Base-by-base conservation (phyloP, 2,329 filamentous ascomycete genomes). In the Magnaporthiopsis rhizophila region DNA sequence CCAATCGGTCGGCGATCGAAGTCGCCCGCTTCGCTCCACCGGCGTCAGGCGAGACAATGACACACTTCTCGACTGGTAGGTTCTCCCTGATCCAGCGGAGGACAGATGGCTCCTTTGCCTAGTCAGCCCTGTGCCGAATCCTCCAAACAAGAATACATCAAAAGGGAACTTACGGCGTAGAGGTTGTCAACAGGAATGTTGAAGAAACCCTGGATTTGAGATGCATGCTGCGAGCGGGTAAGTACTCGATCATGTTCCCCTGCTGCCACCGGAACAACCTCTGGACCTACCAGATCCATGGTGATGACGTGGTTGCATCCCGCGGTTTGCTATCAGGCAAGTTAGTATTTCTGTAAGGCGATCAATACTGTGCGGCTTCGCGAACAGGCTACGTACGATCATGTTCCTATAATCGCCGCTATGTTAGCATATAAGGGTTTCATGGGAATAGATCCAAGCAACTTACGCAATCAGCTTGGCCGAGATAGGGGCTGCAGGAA, bases 381-480 rank as follows among this genome's bases (percentile, higher is more conserved):
- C 21, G n/a, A 18, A 57, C 9, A 66, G 30, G 8, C 28, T 24
- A 62, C 61, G 34, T 30, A 61, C 58, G 58, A 61, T 61, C 58
- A 64, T 61, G 24, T 61, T 64, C 58, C 59, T 61, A 38, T 15
- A 26, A 34, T 28, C 66, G 69, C 65, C 94, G 94, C 58, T 93
- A 93, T 2, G 92, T 96, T 76, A 96, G 92, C 64, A 8, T 58
- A 28, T 3, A 13, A 4, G 30, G 53, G 18, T 36, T n/a, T 4
- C 28, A 34, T 36, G 9, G 30, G 15, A 24, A 2, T 12, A 34
- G 30, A 26, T 4, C 24, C 11, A 15, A 45, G n/a, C 83, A 93
- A 98, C 97, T 78, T 98, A 97, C 65, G 94, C 94, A 79, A 97
- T 96, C 64, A 98, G 83, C 76, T 95, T 96, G 28, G 94, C 94